Base-by-base conservation (phyloP, 176 grass and related monocot species). In the Musa beccarii region DNA sequence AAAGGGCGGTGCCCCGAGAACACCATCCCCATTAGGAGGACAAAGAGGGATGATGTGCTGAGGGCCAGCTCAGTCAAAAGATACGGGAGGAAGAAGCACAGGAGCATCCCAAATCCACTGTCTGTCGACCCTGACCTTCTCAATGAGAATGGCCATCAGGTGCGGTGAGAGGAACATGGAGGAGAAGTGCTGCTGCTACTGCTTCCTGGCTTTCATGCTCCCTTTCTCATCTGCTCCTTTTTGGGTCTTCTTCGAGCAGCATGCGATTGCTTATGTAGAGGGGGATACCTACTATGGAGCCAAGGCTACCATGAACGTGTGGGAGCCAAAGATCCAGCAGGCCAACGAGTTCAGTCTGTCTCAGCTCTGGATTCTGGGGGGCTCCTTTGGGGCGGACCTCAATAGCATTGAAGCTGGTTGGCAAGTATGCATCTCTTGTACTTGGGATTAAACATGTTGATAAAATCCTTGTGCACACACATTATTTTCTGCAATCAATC, bases 341-440 rank as follows among this genome's bases (percentile, higher is more conserved):
- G 8, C 49, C 49, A 71, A 74, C 57, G 72, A 74, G 53, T 74
- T 74, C 72, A 74, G 72, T 74, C 53, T 74, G 52, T 74, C 72
- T 17, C 72, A 74, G 20, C 9, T 74, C 8, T 74, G 72, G 72
- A 16, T 74, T 59, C 20, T 74, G 4, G 72, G 72, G 2, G 72
- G 72, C 20, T 56, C 53, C 11, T 71, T 71, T 29, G 52, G 14
- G 14, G 52, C 55, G 14, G 52, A 56, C 14, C 52, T 74, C 52
- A 56, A 74, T 12, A 56, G 23, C 72, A 56, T 74, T 34, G 72
- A 74, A 74, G 53, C 53, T n/a, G 72, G 72, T 15, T 74, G 72
- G 72, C 72, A 74, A 20, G 72, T 74, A 74, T 24, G 3, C 52
- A 34, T 56, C 53, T 57, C 2, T 8, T 59, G 52, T 15, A 56